Evolutionary conservation across 2,329 filamentous ascomycete species (phyloP).

Genomic region (Atkinsonella hypoxylon): DNA sequence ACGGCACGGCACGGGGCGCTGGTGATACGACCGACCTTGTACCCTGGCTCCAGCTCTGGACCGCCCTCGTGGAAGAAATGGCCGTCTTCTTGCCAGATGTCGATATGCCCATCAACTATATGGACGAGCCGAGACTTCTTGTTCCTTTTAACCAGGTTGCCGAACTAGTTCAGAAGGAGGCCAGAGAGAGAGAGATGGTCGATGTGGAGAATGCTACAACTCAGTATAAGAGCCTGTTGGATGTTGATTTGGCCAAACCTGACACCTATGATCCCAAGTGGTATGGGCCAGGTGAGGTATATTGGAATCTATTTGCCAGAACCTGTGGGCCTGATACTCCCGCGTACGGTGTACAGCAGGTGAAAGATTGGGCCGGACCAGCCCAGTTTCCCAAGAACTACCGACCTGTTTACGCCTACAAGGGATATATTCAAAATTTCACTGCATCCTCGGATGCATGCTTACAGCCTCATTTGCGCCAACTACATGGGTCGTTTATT

Average conservation of each 20-base stretch:
- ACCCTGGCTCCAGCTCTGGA: conserved; percentile 36
- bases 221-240: conserved; percentile 27
- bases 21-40: conserved; percentile 30
- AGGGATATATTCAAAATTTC: conserved; percentile 46
- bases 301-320: conserved; percentile 46
- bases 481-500: conserved; percentile 45
- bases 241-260: conserved; percentile 23
- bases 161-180: conserved; percentile 35
- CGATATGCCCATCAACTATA: conserved; percentile 53
- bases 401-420: conserved; percentile 23
- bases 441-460: conserved; percentile 47
- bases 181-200: conserved; percentile 28
- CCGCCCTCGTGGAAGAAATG: conserved; percentile 37
- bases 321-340: conserved; percentile 41
- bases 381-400: conserved; percentile 23
- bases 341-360: conserved; percentile 21
- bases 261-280: conserved; percentile 34
- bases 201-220: conserved; percentile 31
- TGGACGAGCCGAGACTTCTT: conserved; percentile 52
- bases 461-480: conserved; percentile 39
- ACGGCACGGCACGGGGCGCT: conserved; percentile 26
- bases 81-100: conserved; percentile 46
- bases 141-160: conserved; percentile 46
- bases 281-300: conserved; percentile 33
- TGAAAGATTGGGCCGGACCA: conserved; percentile 21